Evolutionary conservation across 768 basidiomycete genomes (phyloP), one percentile per base, ranked within the genome.

Genomic region (Kwoniella pini): DNA sequence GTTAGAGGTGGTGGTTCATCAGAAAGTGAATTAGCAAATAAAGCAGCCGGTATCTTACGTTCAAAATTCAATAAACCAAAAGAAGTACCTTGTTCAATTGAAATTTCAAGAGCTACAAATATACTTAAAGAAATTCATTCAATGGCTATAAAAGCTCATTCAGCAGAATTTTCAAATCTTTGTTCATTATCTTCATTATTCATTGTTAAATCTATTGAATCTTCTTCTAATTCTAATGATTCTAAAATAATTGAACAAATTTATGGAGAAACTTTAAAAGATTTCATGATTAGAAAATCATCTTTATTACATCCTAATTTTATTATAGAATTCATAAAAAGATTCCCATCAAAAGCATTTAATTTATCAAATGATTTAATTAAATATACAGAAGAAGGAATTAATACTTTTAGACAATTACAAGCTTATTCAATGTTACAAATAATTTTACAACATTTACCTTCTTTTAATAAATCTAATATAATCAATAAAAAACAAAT

Each of bases 1-100:
- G 83, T 88, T 49, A 82, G 85, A 44, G 82, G 83, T 54, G 84
- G 85, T 30, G 82, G 86, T 45, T 76, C 83, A 26, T 89, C 93
- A 77, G 93, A 97, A 77, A 85, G 83, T 44, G 93, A 96, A 69
- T 81, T 98, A n/a, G 83, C 88, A 11, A 88, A 90, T 76, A 97
- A 97, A 79, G 87, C 91, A 1, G 83, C 84, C 60, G 87, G 89
- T 24, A 84, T 97, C 62, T 81, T 97, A 42, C 85, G 85, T 39
- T 83, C 83, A 24, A 85, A 90, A 38, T 82, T 94, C 58, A 84
- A 82, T 57, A 91, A 91, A 74, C 80, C 85, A 43, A 91, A 88
- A 71, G 90, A 88, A 11, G 57, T 84, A 10, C 87, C 88, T 2
- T 75, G 79, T 12, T 62, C 67, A 17, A 63, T 69, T 2, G 79